phyloP scores from a whole-genome alignment of 176 grass and related monocot genomes.

The Hordeum marinum region DNA sequence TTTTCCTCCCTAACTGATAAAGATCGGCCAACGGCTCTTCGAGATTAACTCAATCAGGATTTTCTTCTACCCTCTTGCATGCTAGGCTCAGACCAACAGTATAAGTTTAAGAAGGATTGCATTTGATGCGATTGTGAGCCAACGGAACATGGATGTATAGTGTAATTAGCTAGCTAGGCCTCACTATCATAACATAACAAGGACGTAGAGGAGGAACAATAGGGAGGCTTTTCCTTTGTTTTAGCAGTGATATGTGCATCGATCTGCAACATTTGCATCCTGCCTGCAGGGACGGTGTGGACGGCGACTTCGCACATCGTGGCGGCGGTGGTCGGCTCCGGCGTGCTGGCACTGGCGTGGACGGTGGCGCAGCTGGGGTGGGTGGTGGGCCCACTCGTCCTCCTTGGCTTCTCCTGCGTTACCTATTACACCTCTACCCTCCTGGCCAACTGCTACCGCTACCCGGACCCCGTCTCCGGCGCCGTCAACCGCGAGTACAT shows the following conservation, averaged over 20 bases:
- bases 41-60: background rate
- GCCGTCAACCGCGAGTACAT: constrained; percentile 71
- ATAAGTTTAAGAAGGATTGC: background rate
- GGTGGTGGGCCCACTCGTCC: constrained; percentile 62
- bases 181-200: background rate
- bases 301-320: constrained; percentile 85
- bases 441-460: constrained; percentile 87
- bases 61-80: background rate
- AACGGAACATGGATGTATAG: background rate
- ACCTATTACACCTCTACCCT: constrained; percentile 93
- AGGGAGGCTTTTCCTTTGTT: background rate
- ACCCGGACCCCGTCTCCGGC: constrained; percentile 72
- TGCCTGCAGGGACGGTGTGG: constrained; percentile 78
- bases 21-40: too few relatives aligned
- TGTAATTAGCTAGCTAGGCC: background rate
- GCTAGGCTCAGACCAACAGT: background rate
- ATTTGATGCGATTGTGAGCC: background rate
- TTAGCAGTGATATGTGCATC: background rate
- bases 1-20: too few relatives aligned
- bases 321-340: constrained; percentile 85
- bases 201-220: background rate
- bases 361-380: constrained; percentile 93
- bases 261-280: background rate
- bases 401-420: constrained; percentile 72
- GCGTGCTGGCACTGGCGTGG: constrained; percentile 87